phyloP scores from a whole-genome alignment of 768 basidiomycete genomes.

The Russula vinacea region DNA sequence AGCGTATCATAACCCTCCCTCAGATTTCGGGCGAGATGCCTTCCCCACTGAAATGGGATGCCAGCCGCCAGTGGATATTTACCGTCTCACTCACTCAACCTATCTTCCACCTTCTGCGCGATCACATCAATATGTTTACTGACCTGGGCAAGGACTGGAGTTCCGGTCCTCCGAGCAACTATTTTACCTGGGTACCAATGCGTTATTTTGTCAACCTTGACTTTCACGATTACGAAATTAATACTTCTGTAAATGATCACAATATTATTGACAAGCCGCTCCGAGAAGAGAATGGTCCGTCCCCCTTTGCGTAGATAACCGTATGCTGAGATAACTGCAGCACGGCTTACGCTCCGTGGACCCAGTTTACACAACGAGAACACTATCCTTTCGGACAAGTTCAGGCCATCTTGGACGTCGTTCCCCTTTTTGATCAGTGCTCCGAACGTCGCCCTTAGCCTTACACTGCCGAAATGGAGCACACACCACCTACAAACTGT shows the following conservation, averaged over 20 bases:
- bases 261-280: slow-evolving; percentile 93
- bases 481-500: slow-evolving; percentile 70
- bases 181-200: slow-evolving; percentile 80
- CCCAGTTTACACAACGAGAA: slow-evolving; percentile 48
- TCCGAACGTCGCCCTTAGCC: slow-evolving; percentile 52
- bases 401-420: slow-evolving; percentile 63
- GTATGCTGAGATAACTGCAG: slow-evolving; percentile 40
- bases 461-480: slow-evolving; percentile 87
- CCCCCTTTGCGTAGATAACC: slow-evolving; percentile 17
- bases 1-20: background rate
- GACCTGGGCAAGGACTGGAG: slow-evolving; percentile 94
- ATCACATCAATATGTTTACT: slow-evolving; percentile 91
- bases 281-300: slow-evolving; percentile 77
- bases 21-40: slow-evolving; percentile 75
- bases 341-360: slow-evolving; percentile 68
- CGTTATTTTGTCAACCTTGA: slow-evolving; percentile 68
- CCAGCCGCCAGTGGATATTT: slow-evolving; percentile 73
- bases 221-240: slow-evolving; percentile 72
- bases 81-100: slow-evolving; percentile 70
- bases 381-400: slow-evolving; percentile 66
- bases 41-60: slow-evolving; percentile 80
- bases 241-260: slow-evolving; percentile 88
- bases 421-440: slow-evolving; percentile 63
- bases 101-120: slow-evolving; percentile 74
- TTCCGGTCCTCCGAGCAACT: slow-evolving; percentile 76